Percentiles rank a stretch among this genome's conserved stretches.
phyloP scores from a whole-genome alignment of 192 early-diverging fungal genomes.

The Coemansia sp. region DNA sequence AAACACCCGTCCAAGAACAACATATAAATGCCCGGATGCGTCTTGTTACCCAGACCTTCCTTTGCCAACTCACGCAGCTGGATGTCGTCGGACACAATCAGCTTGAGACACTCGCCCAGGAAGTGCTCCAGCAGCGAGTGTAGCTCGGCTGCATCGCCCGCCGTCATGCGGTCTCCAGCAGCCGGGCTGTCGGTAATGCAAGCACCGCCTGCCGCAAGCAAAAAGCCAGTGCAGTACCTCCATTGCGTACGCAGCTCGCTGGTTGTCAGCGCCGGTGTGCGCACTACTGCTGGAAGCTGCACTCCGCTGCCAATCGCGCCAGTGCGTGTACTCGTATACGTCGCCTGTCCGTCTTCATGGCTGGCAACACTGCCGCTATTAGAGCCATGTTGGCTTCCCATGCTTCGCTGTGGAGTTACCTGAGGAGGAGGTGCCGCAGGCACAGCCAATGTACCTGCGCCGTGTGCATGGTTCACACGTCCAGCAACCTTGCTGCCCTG shows the following conservation, averaged over 20 bases:
- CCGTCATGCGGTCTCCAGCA: conserved; percentile 38
- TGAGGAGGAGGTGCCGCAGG: neutral
- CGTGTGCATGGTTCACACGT: conserved; percentile 5
- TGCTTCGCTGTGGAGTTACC: neutral
- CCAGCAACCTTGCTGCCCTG: conserved; percentile 29
- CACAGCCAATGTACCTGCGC: neutral
- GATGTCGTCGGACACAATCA: conserved; percentile 52
- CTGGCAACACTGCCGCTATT: neutral
- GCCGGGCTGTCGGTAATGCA: conserved; percentile 38
- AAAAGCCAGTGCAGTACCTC: conserved; percentile 53
- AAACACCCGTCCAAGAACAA: conserved; percentile 50
- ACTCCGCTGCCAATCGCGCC: conserved; percentile 34
- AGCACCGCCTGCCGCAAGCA: conserved; percentile 48
- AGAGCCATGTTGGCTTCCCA: conserved; percentile 11
- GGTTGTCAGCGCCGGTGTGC: conserved; percentile 18
- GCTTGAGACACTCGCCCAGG: conserved; percentile 51
- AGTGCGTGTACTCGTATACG: conserved; percentile 5
- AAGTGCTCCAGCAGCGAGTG: conserved; percentile 54
- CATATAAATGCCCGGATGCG: conserved; percentile 53
- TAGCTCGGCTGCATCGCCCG: conserved; percentile 45
- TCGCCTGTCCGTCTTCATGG: conserved; percentile 19
- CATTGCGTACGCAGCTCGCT: conserved; percentile 53
- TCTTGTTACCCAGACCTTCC: conserved; percentile 52
- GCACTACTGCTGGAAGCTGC: conserved; percentile 45
- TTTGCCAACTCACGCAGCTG: conserved; percentile 53